Evolutionary conservation across 2,329 filamentous ascomycete genomes (phyloP).

Genomic region (Sclerotinia trifoliorum): DNA sequence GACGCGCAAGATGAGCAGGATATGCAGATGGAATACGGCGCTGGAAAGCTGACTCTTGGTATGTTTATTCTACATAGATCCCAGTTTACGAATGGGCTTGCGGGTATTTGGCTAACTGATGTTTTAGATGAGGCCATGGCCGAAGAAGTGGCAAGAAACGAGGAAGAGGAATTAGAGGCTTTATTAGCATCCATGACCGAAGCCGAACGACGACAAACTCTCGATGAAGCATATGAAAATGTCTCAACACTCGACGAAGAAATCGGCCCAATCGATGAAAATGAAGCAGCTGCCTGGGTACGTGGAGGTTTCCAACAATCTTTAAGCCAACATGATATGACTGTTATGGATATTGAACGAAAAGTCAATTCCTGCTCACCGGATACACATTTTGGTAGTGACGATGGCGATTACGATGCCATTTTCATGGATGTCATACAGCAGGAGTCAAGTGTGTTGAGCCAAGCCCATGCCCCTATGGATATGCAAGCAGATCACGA

Average conservation of each 20-base stretch:
- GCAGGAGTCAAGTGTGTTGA: constrained; percentile 41
- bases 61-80: neutral
- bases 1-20: constrained; percentile 27
- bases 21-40: constrained; percentile 15
- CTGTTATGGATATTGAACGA: constrained; percentile 19
- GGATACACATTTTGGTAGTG: constrained; percentile 40
- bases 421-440: constrained; percentile 65
- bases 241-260: constrained; percentile 22
- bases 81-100: neutral
- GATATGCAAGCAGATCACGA: constrained; percentile 20
- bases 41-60: constrained; percentile 21
- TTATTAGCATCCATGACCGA: constrained; percentile 51
- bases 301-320: constrained; percentile 1
- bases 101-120: constrained; percentile 5
- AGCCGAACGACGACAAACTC: constrained; percentile 24
- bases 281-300: constrained; percentile 6
- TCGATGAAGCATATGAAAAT: constrained; percentile 13
- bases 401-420: constrained; percentile 61
- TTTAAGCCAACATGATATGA: constrained; percentile 5
- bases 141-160: constrained; percentile 51
- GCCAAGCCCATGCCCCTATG: neutral
- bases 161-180: constrained; percentile 58
- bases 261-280: constrained; percentile 9
- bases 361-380: constrained; percentile 18
- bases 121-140: constrained; percentile 45